A percentile compares a stretch with the other conserved stretches of the same genome.
Conservation (phyloP, 129 eudicot genomes). For the Cynara cardunculus region DNA sequence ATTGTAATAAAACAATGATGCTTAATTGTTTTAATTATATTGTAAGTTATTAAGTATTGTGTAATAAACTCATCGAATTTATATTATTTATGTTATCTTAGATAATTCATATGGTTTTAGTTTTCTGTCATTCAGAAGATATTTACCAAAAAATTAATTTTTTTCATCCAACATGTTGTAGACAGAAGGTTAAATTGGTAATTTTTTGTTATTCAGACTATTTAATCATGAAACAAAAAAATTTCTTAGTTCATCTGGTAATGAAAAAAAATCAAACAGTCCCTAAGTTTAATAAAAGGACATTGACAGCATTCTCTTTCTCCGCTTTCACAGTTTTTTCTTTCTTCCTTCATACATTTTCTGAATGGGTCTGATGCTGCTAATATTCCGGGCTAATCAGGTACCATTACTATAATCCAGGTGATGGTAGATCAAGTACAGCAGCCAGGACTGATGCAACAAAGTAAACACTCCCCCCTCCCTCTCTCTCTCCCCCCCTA, state of each 20-base stretch:
- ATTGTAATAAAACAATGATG: background rate
- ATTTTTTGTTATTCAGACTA: background rate
- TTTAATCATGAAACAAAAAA: background rate
- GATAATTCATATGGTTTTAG: too few species aligned
- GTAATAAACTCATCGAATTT: too few species aligned
- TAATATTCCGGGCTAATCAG: constrained; percentile 14
- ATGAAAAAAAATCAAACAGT: too few species aligned
- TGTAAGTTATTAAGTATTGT: too few species aligned
- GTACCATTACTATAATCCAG: constrained; percentile 36
- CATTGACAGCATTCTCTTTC: background rate
- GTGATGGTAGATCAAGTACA: constrained; percentile 55
- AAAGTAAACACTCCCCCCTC: constrained; percentile 49
- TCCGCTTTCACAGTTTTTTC: background rate
- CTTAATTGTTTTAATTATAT: too few species aligned
- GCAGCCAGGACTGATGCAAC: constrained; percentile 85
- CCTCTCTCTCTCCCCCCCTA: constrained; percentile 4
- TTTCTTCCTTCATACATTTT: background rate
- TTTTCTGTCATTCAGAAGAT: too few species aligned
- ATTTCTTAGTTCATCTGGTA: too few species aligned
- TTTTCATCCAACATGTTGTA: background rate
- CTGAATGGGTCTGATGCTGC: constrained; percentile 1
- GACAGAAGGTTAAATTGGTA: background rate
- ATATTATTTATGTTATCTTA: too few species aligned
- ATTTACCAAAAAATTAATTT: too few species aligned
- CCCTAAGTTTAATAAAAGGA: background rate